A percentile compares a stretch with the other conserved stretches of the same genome.
phyloP scores from a whole-genome alignment of 495 filamentous ascomycete species.

The Penicillium robsamsonii region DNA sequence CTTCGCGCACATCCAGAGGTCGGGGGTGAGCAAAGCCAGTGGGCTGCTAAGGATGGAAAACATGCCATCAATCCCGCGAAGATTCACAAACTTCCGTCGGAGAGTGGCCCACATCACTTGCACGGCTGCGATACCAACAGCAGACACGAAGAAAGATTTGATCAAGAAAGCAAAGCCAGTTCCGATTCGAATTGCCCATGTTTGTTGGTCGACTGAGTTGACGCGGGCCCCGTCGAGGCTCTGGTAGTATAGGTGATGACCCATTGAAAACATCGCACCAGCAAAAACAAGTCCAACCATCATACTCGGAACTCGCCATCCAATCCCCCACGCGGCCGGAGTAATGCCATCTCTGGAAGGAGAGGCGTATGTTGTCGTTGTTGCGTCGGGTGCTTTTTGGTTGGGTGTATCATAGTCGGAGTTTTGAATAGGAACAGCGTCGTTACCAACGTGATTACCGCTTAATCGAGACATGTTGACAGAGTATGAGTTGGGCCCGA shows the following conservation, averaged over 20 bases:
- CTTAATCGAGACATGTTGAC: not conserved
- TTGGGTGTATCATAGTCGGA: not conserved
- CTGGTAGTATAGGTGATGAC: constrained; percentile 6
- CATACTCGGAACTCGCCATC: constrained; percentile 2
- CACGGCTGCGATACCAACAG: constrained; percentile 4
- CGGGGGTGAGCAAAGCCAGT: not conserved
- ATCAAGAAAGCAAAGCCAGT: constrained; percentile 6
- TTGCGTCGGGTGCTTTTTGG: not conserved
- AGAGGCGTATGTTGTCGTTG: not conserved
- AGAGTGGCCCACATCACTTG: constrained; percentile 9
- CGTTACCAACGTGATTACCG: not conserved
- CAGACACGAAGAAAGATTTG: not conserved
- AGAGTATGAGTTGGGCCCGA: not conserved
- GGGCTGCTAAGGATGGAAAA: constrained; percentile 2
- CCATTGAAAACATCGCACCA: constrained; percentile 4
- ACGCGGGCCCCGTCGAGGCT: constrained; percentile 1
- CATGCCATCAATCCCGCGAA: constrained; percentile 7
- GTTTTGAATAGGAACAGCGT: not conserved
- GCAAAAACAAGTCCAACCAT: not conserved
- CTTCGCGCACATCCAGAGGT: constrained; percentile 6
- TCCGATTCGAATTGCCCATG: constrained; percentile 9
- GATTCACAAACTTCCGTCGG: constrained; percentile 2
- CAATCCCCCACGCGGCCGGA: constrained; percentile 3
- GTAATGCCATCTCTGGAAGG: not conserved
- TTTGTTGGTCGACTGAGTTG: constrained; percentile 1